Base-by-base conservation (phyloP, 169 alveolate species). In the Plasmodium reichenowi region DNA sequence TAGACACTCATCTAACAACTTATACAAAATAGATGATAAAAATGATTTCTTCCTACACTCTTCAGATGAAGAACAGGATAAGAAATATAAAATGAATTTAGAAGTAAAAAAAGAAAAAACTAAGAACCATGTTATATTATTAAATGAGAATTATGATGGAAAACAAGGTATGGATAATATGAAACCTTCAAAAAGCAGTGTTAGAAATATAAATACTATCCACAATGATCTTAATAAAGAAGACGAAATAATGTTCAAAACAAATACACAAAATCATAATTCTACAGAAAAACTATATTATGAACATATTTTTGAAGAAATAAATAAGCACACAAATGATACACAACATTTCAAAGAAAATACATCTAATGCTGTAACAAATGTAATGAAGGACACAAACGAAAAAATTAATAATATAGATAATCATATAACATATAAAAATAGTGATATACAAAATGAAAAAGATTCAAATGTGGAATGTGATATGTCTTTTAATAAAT, bases 271-370 rank as follows among this genome's bases (percentile, higher is more conserved):
- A 7, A 13, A 15, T 17, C 24, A 13, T 12, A 22, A 56, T 56
- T 15, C 12, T n/a, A 43, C 26, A 13, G 83, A 72, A 17, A 47
- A 48, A 22, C 52, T 72, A 6, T 72, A 72, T 72, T 72, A 72
- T 38, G 56, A 72, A 20, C 7, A 72, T 15, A 72, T 72, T 72
- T 72, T 72, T 72, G 63, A 72, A 38, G 47, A 72, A 12, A 56
- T 17, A 12, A 56, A 56, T 15, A 56, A 56, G n/a, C 8, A 52
- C n/a, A 52, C n/a, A 13, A 13, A 12, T 3, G n/a, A 2, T 52
- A 0, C 5, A 12, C 10, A 52, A 15, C n/a, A 5, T 52, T 1
- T 13, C 10, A 52, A 52, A 52, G 8, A 52, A 52, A 13, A 52
- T 52, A 52, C 62, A 52, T 13, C 7, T 17, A 22, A 56, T 56